phyloP scores from a whole-genome alignment of 1,284 basidiomycete species.

The Ustilago crameri region DNA sequence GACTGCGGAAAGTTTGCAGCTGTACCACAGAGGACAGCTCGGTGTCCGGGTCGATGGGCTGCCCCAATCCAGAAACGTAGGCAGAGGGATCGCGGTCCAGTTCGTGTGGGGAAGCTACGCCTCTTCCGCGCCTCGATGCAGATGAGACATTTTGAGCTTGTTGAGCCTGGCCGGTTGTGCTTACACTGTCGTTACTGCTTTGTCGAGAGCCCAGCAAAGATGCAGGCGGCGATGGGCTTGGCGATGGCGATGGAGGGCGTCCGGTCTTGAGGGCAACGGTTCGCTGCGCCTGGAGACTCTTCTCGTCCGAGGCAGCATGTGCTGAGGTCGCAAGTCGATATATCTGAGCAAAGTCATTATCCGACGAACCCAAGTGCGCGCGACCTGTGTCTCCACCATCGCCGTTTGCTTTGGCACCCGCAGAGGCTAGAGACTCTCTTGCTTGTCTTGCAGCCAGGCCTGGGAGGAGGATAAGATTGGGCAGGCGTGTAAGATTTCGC shows the following conservation, averaged over 20 bases:
- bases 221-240: constrained; percentile 33
- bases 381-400: not conserved
- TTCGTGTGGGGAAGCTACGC: constrained; percentile 41
- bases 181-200: constrained; percentile 43
- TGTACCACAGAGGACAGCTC: constrained; percentile 65
- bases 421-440: constrained; percentile 19
- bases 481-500: constrained; percentile 45
- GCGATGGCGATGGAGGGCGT: constrained; percentile 36
- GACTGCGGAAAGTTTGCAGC: constrained; percentile 61
- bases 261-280: constrained; percentile 29
- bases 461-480: constrained; percentile 46
- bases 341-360: constrained; percentile 39
- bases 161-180: constrained; percentile 8
- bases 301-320: constrained; percentile 6
- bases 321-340: constrained; percentile 25
- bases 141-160: not conserved
- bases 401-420: constrained; percentile 6
- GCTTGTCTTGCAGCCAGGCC: constrained; percentile 45
- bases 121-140: constrained; percentile 23
- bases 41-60: constrained; percentile 64
- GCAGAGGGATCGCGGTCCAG: constrained; percentile 52
- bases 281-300: constrained; percentile 25
- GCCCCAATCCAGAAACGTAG: constrained; percentile 63
- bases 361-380: not conserved
- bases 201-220: constrained; percentile 37